These are phyloP conservation scores for Spiromastix sp. DNA, from an alignment of 2,329 filamentous ascomycete genomes.

Conservation along the genomic window DNA sequence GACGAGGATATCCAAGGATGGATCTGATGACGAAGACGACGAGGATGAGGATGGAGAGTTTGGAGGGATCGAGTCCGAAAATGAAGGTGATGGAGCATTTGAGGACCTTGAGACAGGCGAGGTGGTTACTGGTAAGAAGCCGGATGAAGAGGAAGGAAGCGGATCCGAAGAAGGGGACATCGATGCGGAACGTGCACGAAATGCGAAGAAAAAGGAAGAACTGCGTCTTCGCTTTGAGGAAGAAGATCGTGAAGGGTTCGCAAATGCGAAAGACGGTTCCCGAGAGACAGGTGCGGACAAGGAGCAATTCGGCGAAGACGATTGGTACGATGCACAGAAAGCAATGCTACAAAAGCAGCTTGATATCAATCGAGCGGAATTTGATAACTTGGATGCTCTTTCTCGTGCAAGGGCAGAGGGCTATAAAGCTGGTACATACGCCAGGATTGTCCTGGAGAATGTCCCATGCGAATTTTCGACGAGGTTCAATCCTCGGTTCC, in stretches of 20 bases:
- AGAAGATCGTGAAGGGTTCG: conserved; percentile 90
- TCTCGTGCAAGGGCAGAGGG: conserved; percentile 81
- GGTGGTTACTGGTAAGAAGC: conserved; percentile 29
- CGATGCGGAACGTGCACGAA: conserved; percentile 82
- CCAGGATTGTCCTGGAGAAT: conserved; percentile 76
- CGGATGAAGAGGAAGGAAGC: conserved; percentile 38
- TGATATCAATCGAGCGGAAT: conserved; percentile 93
- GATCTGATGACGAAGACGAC: conserved; percentile 43
- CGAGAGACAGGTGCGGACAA: conserved; percentile 60
- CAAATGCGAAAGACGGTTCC: conserved; percentile 71
- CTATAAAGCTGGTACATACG: conserved; percentile 84
- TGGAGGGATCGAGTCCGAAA: conserved; percentile 36
- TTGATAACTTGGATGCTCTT: conserved; percentile 72
- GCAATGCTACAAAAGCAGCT: conserved; percentile 88
- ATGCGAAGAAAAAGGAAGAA: conserved; percentile 88
- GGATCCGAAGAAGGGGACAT: conserved; percentile 38
- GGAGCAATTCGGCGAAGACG: conserved; percentile 84
- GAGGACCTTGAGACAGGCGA: conserved; percentile 78
- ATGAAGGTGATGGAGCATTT: conserved; percentile 70
- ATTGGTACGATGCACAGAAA: conserved; percentile 98
- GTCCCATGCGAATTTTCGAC: conserved; percentile 85
- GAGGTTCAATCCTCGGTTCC: conserved; percentile 70
- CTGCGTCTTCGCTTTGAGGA: conserved; percentile 91
- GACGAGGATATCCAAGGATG: conserved; percentile 49
- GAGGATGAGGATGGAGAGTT: conserved; percentile 44